A percentile compares a stretch with the other conserved stretches of the same genome.
These are phyloP conservation scores for Penicillium taxi DNA, from an alignment of 495 filamentous ascomycete genomes.

Conservation along the genomic window DNA sequence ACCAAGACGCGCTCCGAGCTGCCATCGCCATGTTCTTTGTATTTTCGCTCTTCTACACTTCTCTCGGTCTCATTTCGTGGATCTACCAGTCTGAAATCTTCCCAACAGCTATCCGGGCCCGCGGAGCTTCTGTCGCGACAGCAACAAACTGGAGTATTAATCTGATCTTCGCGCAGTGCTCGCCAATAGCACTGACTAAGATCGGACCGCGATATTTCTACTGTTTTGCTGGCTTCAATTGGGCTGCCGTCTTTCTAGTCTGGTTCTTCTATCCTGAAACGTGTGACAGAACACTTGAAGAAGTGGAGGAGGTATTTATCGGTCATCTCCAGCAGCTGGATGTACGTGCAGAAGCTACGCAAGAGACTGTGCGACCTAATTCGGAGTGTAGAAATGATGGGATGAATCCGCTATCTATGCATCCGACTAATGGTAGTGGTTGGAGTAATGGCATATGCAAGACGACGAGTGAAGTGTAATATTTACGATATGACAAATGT, in stretches of 20 bases:
- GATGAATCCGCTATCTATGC: conserved; percentile 16
- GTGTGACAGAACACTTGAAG: conserved; percentile 44
- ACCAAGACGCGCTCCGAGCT: conserved; percentile 37
- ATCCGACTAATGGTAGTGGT: conserved; percentile 8
- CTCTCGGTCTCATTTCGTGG: conserved; percentile 48
- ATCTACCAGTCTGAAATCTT: conserved; percentile 53
- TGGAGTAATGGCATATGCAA: conserved; percentile 14
- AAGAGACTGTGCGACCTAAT: conserved; percentile 1
- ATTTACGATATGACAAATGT: no score
- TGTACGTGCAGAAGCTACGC: not conserved
- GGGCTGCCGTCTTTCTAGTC: conserved; percentile 35
- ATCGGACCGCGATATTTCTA: conserved; percentile 48
- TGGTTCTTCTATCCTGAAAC: conserved; percentile 47
- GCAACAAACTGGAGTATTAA: conserved; percentile 49
- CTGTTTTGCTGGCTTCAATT: conserved; percentile 47
- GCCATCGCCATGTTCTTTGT: conserved; percentile 52
- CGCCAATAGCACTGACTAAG: conserved; percentile 42
- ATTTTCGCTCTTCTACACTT: conserved; percentile 49
- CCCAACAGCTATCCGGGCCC: conserved; percentile 46
- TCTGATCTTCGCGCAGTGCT: conserved; percentile 47
- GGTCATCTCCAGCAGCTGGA: conserved; percentile 8
- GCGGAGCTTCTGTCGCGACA: conserved; percentile 44
- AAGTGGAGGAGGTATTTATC: conserved; percentile 43
- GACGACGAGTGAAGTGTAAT: conserved; percentile 9
- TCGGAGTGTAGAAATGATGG: conserved; percentile 10